Evolutionary conservation across 2,329 filamentous ascomycete species (phyloP).

Genomic region (Nothophaeocryptopus gaeumannii): DNA sequence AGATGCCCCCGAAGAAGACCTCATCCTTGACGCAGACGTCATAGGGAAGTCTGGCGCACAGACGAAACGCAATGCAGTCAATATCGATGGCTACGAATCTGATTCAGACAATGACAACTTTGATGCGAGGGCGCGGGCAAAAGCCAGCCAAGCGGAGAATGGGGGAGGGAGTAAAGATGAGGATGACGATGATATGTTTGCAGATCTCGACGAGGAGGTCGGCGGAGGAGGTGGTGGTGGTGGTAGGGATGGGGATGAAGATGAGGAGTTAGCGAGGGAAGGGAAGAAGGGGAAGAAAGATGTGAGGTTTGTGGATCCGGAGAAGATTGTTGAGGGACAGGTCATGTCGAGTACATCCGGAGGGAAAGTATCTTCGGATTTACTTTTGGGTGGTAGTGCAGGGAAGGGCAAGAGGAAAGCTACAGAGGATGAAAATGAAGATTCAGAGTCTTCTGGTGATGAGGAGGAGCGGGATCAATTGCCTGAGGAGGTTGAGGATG

Average conservation of each 20-base stretch:
- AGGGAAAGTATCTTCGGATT: constrained; percentile 60
- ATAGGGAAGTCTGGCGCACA: constrained; percentile 71
- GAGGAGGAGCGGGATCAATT: constrained; percentile 67
- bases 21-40: constrained; percentile 83
- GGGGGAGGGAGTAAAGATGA: constrained; percentile 54
- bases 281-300: constrained; percentile 62
- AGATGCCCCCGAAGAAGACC: constrained; percentile 67
- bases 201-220: constrained; percentile 59
- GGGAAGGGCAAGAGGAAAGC: constrained; percentile 47
- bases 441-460: constrained; percentile 44
- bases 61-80: constrained; percentile 89
- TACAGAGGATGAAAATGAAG: constrained; percentile 33
- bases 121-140: constrained; percentile 59
- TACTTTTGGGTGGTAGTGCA: constrained; percentile 54
- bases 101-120: constrained; percentile 92
- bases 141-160: constrained; percentile 37
- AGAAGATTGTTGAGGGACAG: constrained; percentile 72
- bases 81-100: constrained; percentile 94
- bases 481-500: constrained; percentile 56
- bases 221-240: constrained; percentile 25
- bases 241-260: constrained; percentile 49
- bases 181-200: constrained; percentile 80
- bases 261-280: constrained; percentile 51
- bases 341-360: constrained; percentile 70
- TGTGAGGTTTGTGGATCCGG: constrained; percentile 58